A percentile compares a stretch with the other conserved stretches of the same genome.
These are phyloP conservation scores for Aphanomyces invadans DNA, from an alignment of 352 stramenopile genomes.

Conservation along the genomic window DNA sequence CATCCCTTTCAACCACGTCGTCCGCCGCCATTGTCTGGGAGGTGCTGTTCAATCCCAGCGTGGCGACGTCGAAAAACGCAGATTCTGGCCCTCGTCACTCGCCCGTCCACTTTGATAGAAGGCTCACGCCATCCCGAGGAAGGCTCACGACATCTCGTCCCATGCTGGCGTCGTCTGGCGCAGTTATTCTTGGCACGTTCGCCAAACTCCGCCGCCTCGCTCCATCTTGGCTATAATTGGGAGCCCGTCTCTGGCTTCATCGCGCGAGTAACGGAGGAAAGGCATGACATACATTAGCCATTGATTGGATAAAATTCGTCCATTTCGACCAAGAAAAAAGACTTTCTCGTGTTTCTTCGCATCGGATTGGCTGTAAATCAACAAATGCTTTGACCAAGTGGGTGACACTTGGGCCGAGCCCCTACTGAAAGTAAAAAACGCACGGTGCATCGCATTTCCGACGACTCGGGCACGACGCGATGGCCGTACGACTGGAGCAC, in stretches of 20 bases:
- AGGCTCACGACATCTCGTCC: too few relatives aligned
- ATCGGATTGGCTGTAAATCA: not conserved
- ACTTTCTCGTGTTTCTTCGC: not conserved
- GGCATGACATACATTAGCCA: too few relatives aligned
- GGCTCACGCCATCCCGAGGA: too few relatives aligned
- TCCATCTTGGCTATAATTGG: not conserved
- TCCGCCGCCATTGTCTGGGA: too few relatives aligned
- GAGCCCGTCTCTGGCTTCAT: not conserved
- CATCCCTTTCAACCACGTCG: too few relatives aligned
- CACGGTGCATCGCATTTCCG: too few relatives aligned
- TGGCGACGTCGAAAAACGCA: too few relatives aligned
- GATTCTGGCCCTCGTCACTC: too few relatives aligned
- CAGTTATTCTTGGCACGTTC: slow-evolving; percentile 5
- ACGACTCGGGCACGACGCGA: not conserved
- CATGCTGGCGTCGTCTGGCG: too few relatives aligned
- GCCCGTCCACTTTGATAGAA: too few relatives aligned
- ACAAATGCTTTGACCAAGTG: not conserved
- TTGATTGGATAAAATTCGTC: not conserved
- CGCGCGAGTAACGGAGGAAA: too few relatives aligned
- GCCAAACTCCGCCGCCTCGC: not conserved
- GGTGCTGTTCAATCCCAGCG: too few relatives aligned
- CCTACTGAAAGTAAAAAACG: slow-evolving; percentile 14
- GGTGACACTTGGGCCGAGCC: not conserved
- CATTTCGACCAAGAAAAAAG: not conserved
- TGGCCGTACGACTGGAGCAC: slow-evolving; percentile 18